Conservation (phyloP, 306 rosid genomes). For the Quercus suber region DNA sequence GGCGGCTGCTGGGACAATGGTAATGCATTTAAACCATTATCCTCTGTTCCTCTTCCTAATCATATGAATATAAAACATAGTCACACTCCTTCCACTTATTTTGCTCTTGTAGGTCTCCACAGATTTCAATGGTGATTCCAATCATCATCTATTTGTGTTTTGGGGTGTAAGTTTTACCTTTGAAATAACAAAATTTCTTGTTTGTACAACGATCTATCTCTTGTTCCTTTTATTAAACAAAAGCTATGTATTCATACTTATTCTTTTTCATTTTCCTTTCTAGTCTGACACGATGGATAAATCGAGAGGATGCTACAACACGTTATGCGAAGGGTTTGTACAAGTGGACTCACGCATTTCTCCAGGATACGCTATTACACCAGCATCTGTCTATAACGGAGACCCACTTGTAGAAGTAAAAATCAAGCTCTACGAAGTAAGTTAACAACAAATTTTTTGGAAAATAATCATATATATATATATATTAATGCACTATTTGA, state of each 20-base stretch:
- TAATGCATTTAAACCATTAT: no score
- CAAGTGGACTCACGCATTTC: background rate
- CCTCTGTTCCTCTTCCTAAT: no score
- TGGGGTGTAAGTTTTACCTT: constrained; percentile 12
- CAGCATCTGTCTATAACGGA: background rate
- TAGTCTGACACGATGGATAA: no score
- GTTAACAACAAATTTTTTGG: no score
- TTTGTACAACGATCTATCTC: background rate
- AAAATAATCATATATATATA: no score
- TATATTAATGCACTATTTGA: no score
- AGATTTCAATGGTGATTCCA: background rate
- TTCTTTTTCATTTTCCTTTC: background rate
- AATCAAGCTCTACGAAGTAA: constrained; percentile 2
- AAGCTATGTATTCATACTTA: background rate
- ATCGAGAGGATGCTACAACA: constrained; percentile 11
- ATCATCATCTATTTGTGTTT: constrained; percentile 14
- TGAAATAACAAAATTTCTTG: background rate
- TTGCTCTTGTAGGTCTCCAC: constrained; percentile 1
- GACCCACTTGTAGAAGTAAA: background rate
- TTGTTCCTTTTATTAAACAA: no score
- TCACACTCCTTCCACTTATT: background rate
- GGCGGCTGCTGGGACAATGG: no score
- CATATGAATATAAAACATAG: no score
- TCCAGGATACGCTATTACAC: background rate
- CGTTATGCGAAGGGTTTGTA: constrained; percentile 10